Percentiles rank a stretch among this genome's conserved stretches.
These are phyloP conservation scores for Fonsecaea nubica DNA, from an alignment of 2,329 filamentous ascomycete species.

Conservation along the genomic window DNA sequence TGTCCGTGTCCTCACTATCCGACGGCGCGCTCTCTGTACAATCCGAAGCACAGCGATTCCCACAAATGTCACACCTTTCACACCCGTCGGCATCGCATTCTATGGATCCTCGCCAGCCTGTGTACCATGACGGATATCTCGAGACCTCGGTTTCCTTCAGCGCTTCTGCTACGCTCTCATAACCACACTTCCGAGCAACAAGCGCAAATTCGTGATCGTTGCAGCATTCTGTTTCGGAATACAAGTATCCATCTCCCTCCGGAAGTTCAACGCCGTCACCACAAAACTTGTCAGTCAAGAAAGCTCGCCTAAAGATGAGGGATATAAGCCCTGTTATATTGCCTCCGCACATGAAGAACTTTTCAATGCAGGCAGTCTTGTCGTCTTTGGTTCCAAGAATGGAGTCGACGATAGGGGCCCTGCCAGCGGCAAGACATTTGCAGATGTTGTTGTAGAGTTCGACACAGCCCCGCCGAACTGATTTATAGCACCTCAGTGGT, in stretches of 20 bases:
- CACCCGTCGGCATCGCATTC: too few relatives aligned
- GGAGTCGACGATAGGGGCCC: neutral
- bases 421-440: neutral
- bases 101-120: neutral
- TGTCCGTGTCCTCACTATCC: too few relatives aligned
- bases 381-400: neutral
- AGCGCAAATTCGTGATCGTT: constrained; percentile 48
- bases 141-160: neutral
- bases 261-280: neutral
- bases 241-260: constrained; percentile 27
- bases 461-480: neutral
- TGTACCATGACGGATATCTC: neutral
- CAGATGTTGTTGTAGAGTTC: neutral
- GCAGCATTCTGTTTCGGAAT: constrained; percentile 42
- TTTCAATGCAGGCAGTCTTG: neutral
- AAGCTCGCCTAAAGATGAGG: neutral
- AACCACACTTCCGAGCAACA: constrained; percentile 40
- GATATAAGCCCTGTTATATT: neutral
- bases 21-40: too few relatives aligned
- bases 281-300: neutral
- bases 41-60: too few relatives aligned
- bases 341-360: constrained; percentile 2
- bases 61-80: too few relatives aligned
- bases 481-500: neutral
- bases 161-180: neutral